Evolutionary conservation across 1,284 basidiomycete genomes (phyloP).

Genomic region (Ganoderma resinaceum): DNA sequence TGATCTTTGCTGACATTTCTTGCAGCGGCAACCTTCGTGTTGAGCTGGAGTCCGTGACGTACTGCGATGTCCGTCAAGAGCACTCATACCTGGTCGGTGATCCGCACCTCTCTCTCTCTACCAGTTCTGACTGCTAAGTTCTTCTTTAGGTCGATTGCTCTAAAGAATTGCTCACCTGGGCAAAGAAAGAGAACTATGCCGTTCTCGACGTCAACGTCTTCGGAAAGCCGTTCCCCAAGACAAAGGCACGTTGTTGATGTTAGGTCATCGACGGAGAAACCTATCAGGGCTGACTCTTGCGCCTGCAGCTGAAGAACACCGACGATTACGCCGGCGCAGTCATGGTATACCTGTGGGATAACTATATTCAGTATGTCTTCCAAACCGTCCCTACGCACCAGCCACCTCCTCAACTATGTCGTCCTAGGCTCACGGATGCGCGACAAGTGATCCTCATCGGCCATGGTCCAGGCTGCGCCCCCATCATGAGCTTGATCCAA

Average conservation of each 20-base stretch:
- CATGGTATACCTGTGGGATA: slow-evolving; percentile 92
- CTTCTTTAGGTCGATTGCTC: slow-evolving; percentile 82
- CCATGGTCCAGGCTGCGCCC: slow-evolving; percentile 83
- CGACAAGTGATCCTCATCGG: slow-evolving; percentile 84
- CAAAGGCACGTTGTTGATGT: slow-evolving; percentile 41
- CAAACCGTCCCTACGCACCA: not conserved
- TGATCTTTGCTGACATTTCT: slow-evolving; percentile 1
- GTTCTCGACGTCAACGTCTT: slow-evolving; percentile 91
- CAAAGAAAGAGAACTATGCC: slow-evolving; percentile 67
- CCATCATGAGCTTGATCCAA: slow-evolving; percentile 78
- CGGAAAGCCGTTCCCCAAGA: slow-evolving; percentile 62
- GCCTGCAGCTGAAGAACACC: slow-evolving; percentile 42
- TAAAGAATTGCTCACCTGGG: slow-evolving; percentile 82
- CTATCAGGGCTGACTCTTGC: slow-evolving; percentile 1
- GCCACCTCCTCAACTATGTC: not conserved
- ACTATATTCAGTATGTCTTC: slow-evolving; percentile 78
- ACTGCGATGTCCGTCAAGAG: slow-evolving; percentile 78
- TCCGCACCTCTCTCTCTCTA: not conserved
- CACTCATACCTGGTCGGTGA: slow-evolving; percentile 78
- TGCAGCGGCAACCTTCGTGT: slow-evolving; percentile 84
- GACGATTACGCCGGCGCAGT: slow-evolving; percentile 64
- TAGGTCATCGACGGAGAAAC: too few species aligned
- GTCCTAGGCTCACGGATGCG: slow-evolving; percentile 71
- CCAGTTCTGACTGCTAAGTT: slow-evolving; percentile 1
- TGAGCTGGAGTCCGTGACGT: slow-evolving; percentile 76